phyloP scores from a whole-genome alignment of 2,329 filamentous ascomycete species.

The Macrophomina pseudophaseolina region DNA sequence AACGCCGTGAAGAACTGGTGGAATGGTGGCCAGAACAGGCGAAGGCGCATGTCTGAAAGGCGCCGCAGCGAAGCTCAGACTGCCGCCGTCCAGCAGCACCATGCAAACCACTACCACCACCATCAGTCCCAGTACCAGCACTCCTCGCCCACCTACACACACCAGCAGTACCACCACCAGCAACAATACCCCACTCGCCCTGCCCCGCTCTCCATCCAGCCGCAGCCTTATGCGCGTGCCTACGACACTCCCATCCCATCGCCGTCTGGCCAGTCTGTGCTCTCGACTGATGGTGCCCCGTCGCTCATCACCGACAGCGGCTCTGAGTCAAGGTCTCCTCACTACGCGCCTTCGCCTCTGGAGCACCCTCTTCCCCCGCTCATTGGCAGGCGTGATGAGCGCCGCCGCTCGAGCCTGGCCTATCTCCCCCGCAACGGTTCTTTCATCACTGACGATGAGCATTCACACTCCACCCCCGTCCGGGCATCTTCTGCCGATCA shows the following conservation, averaged over 20 bases:
- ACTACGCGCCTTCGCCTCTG: conserved; percentile 52
- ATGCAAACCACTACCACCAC: conserved; percentile 29
- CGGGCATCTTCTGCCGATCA: conserved; percentile 16
- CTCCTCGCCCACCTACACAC: conserved; percentile 7
- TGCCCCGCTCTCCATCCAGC: conserved; percentile 38
- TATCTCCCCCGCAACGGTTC: conserved; percentile 46
- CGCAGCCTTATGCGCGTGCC: conserved; percentile 35
- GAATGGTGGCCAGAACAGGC: conserved; percentile 90
- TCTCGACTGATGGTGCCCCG: conserved; percentile 67
- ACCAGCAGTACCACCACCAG: conserved; percentile 31
- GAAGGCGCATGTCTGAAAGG: conserved; percentile 53
- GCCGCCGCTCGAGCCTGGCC: conserved; percentile 41
- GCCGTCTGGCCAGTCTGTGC: conserved; percentile 65
- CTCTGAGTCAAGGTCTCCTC: conserved; percentile 54
- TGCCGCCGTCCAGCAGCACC: conserved; percentile 31
- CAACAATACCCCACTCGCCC: conserved; percentile 25
- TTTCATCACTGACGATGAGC: conserved; percentile 43
- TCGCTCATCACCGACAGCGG: conserved; percentile 72
- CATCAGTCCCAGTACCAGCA: conserved; percentile 29
- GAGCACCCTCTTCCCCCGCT: conserved; percentile 48
- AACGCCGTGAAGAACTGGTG: conserved; percentile 98
- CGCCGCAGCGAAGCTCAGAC: conserved; percentile 29
- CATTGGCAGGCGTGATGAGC: conserved; percentile 43
- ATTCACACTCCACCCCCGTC: neutral
- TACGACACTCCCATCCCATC: conserved; percentile 67